Conservation (phyloP, 805 yeast species). For the Suhomyces kilbournensis region DNA sequence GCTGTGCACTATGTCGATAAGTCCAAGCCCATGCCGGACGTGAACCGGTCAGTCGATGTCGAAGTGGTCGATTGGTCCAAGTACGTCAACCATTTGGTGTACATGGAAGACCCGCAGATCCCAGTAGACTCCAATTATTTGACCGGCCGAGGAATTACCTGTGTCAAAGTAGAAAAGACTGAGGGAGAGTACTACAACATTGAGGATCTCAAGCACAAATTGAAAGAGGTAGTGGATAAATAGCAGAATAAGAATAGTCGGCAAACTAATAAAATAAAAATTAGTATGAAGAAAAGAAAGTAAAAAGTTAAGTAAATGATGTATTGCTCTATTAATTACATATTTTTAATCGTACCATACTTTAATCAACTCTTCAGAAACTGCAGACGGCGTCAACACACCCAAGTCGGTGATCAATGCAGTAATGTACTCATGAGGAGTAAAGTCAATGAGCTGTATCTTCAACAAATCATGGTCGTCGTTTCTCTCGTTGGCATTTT, state of each 20-base stretch:
- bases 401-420: conserved; percentile 96
- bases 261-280: no score
- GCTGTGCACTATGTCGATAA: conserved; percentile 48
- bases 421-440: conserved; percentile 93
- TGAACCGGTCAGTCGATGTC: conserved; percentile 5
- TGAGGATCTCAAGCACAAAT: conserved; percentile 26
- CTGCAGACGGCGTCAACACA: conserved; percentile 95
- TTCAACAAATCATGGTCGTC: conserved; percentile 21
- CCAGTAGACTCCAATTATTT: conserved; percentile 44
- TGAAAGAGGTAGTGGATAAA: background rate
- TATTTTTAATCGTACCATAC: conserved; percentile 86
- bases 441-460: conserved; percentile 68
- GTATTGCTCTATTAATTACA: background rate
- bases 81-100: conserved; percentile 63
- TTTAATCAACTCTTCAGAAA: conserved; percentile 95
- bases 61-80: conserved; percentile 33
- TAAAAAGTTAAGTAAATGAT: no score
- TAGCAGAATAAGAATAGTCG: background rate
- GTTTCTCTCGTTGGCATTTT: conserved; percentile 20
- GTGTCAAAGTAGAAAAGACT: conserved; percentile 38
- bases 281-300: no score
- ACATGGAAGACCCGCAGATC: conserved; percentile 50
- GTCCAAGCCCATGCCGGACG: conserved; percentile 14
- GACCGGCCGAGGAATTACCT: conserved; percentile 40
- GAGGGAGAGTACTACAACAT: conserved; percentile 39